Conservation (phyloP, 345 rosid genomes). For the Euphorbia tirucalli region DNA sequence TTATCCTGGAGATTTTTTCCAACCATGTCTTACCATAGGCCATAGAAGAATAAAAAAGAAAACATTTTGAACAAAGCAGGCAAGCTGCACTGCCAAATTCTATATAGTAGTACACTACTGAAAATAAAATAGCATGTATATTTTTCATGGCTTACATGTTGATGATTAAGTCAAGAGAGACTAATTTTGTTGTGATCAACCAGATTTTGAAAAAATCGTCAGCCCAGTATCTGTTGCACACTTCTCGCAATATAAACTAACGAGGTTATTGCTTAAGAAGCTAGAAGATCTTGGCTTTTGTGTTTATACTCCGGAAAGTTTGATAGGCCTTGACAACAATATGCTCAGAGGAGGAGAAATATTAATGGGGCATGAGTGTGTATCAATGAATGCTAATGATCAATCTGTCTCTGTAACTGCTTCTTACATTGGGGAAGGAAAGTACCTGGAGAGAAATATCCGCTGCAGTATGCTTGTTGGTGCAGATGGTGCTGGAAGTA, state of each 20-base stretch:
- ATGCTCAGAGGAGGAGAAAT: slow-evolving; percentile 42
- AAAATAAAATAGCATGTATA: background rate
- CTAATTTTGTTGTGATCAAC: slow-evolving; percentile 20
- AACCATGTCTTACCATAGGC: background rate
- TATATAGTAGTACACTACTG: slow-evolving; percentile 5
- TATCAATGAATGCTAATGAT: slow-evolving; percentile 50
- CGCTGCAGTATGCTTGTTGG: slow-evolving; percentile 67
- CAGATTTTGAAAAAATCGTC: slow-evolving; percentile 77
- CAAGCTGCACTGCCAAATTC: background rate
- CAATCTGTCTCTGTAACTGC: slow-evolving; percentile 52
- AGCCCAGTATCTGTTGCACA: slow-evolving; percentile 93
- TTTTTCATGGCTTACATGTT: background rate
- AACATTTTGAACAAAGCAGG: background rate
- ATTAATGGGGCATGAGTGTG: slow-evolving; percentile 81
- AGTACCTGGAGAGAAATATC: slow-evolving; percentile 44
- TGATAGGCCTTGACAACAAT: slow-evolving; percentile 29
- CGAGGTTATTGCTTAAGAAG: slow-evolving; percentile 60
- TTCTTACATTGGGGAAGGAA: slow-evolving; percentile 51
- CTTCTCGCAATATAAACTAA: slow-evolving; percentile 83
- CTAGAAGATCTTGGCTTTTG: slow-evolving; percentile 52
- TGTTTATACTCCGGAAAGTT: slow-evolving; percentile 32
- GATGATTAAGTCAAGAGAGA: background rate
- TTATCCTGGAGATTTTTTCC: too few relatives aligned
- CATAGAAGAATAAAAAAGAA: background rate
- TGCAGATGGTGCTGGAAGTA: slow-evolving; percentile 90